Percentiles rank a stretch among this genome's conserved stretches.
These are phyloP conservation scores for Paramecium caudatum DNA, from an alignment of 73 alveolate species.

Conservation along the genomic window DNA sequence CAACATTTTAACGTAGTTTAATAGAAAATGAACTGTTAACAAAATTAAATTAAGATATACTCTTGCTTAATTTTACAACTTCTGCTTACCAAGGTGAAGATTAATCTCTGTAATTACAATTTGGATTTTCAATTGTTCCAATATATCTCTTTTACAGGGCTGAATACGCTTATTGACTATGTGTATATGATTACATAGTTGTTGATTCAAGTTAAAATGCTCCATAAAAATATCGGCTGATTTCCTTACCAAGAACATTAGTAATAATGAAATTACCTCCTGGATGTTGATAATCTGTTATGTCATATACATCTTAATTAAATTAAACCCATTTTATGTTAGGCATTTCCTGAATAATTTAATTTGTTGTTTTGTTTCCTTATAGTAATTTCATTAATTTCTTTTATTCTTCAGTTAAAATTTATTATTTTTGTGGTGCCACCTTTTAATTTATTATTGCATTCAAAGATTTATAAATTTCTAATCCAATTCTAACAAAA, in stretches of 20 bases:
- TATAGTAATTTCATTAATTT: constrained; percentile 42
- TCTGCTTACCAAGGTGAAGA: constrained; percentile 14
- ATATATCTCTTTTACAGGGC: constrained; percentile 1
- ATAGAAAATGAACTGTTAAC: neutral
- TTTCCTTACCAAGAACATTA: constrained; percentile 61
- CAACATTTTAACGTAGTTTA: constrained; percentile 46
- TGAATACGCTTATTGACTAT: constrained; percentile 31
- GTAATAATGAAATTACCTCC: constrained; percentile 72
- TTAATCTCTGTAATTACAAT: neutral
- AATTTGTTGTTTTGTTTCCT: constrained; percentile 12
- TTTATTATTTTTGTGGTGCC: neutral
- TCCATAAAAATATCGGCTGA: constrained; percentile 70
- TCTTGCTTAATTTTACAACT: neutral
- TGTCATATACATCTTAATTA: constrained; percentile 70
- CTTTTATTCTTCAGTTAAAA: neutral
- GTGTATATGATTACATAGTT: constrained; percentile 52
- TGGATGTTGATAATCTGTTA: constrained; percentile 69
- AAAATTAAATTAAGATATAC: constrained; percentile 54
- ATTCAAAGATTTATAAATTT: neutral
- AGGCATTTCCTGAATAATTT: constrained; percentile 39
- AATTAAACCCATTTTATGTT: constrained; percentile 67
- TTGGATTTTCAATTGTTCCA: constrained; percentile 27
- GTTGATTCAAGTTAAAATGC: constrained; percentile 62
- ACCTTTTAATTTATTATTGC: neutral
- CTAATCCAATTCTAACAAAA: constrained; percentile 50